These are phyloP conservation scores for Entomophthora muscae DNA, from an alignment of 371 early-diverging fungal genomes.

Conservation along the genomic window DNA sequence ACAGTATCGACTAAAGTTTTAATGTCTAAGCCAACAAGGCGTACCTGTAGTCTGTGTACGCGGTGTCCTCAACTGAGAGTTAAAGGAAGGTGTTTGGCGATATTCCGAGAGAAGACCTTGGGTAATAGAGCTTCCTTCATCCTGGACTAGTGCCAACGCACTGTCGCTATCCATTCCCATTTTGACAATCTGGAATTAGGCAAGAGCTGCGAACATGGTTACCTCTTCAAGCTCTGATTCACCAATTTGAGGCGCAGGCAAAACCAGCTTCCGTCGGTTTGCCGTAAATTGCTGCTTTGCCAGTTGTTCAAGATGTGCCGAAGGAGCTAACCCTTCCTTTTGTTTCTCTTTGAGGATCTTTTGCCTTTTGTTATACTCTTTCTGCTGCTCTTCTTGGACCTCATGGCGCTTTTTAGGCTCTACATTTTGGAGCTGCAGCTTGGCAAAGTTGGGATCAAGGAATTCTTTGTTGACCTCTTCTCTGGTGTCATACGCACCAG, in stretches of 20 bases:
- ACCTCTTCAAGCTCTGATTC: conserved; percentile 71
- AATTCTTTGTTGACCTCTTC: conserved; percentile 61
- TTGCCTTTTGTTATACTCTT: conserved; percentile 59
- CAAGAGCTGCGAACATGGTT: neutral
- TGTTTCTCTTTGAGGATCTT: conserved; percentile 35
- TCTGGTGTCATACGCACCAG: conserved; percentile 82
- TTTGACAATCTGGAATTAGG: conserved; percentile 42
- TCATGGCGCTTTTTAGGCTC: conserved; percentile 62
- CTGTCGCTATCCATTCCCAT: conserved; percentile 67
- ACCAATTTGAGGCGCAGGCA: conserved; percentile 85
- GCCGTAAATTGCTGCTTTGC: conserved; percentile 50
- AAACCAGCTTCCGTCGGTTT: conserved; percentile 54
- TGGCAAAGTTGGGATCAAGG: conserved; percentile 16
- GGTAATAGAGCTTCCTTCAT: conserved; percentile 16
- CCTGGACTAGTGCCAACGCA: conserved; percentile 50
- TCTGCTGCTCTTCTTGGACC: conserved; percentile 42
- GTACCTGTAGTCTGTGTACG: conserved; percentile 44
- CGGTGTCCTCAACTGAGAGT: conserved; percentile 33
- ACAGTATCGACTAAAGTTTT: conserved; percentile 32
- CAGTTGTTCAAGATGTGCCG: conserved; percentile 32
- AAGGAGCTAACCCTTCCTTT: conserved; percentile 26
- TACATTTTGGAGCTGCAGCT: conserved; percentile 52
- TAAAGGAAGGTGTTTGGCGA: neutral
- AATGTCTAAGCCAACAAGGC: conserved; percentile 1
- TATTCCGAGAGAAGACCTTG: conserved; percentile 11